Conservation (phyloP, 2,329 filamentous ascomycete genomes). For the Monosporascus sp. region DNA sequence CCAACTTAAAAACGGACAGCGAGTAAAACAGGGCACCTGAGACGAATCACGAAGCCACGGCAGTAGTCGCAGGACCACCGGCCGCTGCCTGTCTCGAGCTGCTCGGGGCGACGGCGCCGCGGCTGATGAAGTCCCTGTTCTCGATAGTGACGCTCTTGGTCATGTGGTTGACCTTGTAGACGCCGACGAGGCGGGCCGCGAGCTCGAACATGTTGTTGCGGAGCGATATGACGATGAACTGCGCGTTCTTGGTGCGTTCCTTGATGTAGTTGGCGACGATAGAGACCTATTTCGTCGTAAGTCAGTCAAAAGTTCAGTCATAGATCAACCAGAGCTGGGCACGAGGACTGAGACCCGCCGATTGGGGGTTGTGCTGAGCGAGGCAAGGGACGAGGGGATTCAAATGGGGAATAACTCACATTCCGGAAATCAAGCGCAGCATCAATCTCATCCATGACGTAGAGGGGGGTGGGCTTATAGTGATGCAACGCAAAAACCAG, state of each 20-base stretch:
- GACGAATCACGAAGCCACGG: background rate
- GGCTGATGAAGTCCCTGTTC: constrained; percentile 68
- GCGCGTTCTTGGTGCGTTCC: constrained; percentile 96
- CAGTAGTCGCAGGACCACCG: background rate
- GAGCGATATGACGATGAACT: constrained; percentile 97
- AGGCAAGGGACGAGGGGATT: background rate
- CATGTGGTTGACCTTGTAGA: constrained; percentile 99
- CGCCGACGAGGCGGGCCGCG: constrained; percentile 87
- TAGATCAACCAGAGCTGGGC: constrained; percentile 2
- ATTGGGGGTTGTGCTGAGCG: background rate
- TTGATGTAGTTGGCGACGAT: constrained; percentile 99
- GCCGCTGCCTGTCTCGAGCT: background rate
- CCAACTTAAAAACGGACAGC: too few species aligned
- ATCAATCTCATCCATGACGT: constrained; percentile 99
- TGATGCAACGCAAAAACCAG: constrained; percentile 98
- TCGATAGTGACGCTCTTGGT: constrained; percentile 89
- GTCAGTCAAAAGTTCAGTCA: constrained; percentile 1
- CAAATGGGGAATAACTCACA: constrained; percentile 52
- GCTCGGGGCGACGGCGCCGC: constrained; percentile 13
- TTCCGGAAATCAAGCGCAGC: constrained; percentile 97
- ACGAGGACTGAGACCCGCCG: background rate
- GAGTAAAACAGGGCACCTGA: background rate
- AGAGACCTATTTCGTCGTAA: constrained; percentile 61
- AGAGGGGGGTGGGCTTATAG: constrained; percentile 94
- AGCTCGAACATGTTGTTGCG: constrained; percentile 99